A percentile compares a stretch with the other conserved stretches of the same genome.
Evolutionary conservation across 306 rosid species (phyloP).

Genomic region (Begonia peltatifolia): DNA sequence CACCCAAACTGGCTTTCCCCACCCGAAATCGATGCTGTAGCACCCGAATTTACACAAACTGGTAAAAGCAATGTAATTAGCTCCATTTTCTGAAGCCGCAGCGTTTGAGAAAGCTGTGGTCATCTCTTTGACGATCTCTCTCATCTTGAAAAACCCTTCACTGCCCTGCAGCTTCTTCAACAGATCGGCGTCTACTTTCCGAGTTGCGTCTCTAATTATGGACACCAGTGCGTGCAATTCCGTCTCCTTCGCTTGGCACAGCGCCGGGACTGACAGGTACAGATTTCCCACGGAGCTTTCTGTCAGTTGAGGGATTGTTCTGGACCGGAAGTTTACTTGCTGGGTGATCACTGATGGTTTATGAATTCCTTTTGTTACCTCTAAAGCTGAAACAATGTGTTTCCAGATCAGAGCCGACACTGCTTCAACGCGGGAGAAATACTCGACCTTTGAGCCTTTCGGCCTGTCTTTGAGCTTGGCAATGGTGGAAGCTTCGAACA

Average conservation of each 20-base stretch:
- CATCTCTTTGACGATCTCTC: not conserved
- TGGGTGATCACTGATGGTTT: conserved; percentile 2
- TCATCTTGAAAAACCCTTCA: not conserved
- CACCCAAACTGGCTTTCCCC: conserved; percentile 10
- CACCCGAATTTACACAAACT: conserved; percentile 7
- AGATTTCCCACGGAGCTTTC: conserved; percentile 5
- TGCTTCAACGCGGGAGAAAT: conserved; percentile 1
- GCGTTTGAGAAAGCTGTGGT: not conserved
- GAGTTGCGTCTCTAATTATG: conserved; percentile 1
- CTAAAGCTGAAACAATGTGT: not conserved
- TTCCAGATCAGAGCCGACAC: conserved; percentile 9
- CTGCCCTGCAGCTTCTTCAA: not conserved
- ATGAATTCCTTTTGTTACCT: not conserved
- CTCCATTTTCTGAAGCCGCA: too few species aligned
- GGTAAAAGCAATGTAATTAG: conserved; percentile 2
- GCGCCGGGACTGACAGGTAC: not conserved
- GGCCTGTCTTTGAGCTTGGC: conserved; percentile 6
- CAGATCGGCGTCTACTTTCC: not conserved
- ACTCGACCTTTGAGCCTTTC: not conserved
- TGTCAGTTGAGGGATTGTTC: not conserved
- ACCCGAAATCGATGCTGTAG: conserved; percentile 9
- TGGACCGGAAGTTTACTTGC: conserved; percentile 5
- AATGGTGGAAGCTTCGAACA: conserved; percentile 4
- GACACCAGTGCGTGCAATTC: not conserved
- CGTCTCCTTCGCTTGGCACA: not conserved